Evolutionary conservation across 2,329 filamentous ascomycete genomes (phyloP), one percentile per base, ranked within the genome.

Genomic region (Trichoderma sp.): DNA sequence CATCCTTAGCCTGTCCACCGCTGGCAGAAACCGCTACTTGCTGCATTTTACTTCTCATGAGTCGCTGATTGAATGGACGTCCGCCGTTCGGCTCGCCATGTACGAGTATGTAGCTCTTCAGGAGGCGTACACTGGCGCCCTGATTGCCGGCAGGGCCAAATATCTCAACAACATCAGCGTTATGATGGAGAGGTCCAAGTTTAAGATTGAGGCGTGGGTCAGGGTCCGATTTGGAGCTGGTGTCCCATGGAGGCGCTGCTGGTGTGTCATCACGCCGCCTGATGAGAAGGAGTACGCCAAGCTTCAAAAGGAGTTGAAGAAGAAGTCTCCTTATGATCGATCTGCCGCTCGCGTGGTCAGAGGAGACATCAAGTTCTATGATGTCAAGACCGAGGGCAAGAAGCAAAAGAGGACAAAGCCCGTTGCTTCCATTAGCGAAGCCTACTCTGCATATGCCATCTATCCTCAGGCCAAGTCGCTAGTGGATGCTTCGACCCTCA

Each of bases 1-100:
- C 77, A 95, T 99, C 53, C 88, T 99, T 63, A 98, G 95, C 81
- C 90, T 99, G 72, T 98, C 94, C 6, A 99, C 96, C 11, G 96
- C 96, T 23, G 96, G 95, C 62, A 93, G 94, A 78, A 99, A 99
- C 80, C 92, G 96, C 75, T 98, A 98, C 79, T 86, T 99, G 1
- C 87, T 99, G 47, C 96, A 98, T 81, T 99, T 99, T 84, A 97
- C 97, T 81, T 97, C 95, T 0, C 90, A 95, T 75, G 93, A 97
- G 78, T 97, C 95, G 0, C 85, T 99, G 69, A 92, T 95, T 3
- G 95, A 98, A 82, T 99, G 96, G 96, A 97, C 96, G 1, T 92
- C 96, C 17, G 94, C 92, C 58, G 98, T 99, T 75, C 91, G 96
- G 61, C 88, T 99, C 26, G 89, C 95, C 77, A 97, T 98, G 88